phyloP scores from a whole-genome alignment of 257 asterid species.

The Primulina eburnea region DNA sequence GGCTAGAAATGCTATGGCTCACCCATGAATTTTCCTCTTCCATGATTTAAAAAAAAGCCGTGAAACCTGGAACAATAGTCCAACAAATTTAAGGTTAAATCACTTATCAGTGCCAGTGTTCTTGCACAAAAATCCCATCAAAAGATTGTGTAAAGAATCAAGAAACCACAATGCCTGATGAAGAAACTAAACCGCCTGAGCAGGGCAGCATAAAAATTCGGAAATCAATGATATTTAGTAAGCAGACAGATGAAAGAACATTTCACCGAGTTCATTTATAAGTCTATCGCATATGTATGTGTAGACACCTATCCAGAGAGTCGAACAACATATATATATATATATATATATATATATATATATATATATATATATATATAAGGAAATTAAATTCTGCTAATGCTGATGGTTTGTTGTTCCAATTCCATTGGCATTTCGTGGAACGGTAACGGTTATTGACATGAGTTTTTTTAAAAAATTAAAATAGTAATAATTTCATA shows the following conservation, averaged over 20 bases:
- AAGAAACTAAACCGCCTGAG: not conserved
- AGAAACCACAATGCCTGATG: not conserved
- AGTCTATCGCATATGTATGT: not conserved
- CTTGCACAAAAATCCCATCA: not conserved
- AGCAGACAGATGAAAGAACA: not conserved
- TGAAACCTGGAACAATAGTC: constrained; percentile 21
- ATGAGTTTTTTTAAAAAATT: too few species aligned
- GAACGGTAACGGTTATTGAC: too few species aligned
- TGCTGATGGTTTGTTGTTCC: too few species aligned
- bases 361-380: not conserved
- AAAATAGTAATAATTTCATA: too few species aligned
- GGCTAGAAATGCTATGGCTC: constrained; percentile 53
- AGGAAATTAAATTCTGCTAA: not conserved
- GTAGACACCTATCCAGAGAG: not conserved
- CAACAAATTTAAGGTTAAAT: constrained; percentile 2
- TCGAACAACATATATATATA: not conserved
- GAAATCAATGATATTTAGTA: not conserved
- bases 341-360: not conserved
- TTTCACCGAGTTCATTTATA: not conserved
- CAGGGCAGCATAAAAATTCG: not conserved
- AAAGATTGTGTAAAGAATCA: not conserved
- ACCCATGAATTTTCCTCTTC: constrained; percentile 83
- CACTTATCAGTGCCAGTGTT: not conserved
- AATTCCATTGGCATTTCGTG: too few species aligned
- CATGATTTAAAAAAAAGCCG: constrained; percentile 38